Percentiles rank a stretch among this genome's conserved stretches.
Conservation (phyloP, 345 rosid species). For the Rubroshorea leprosula region DNA sequence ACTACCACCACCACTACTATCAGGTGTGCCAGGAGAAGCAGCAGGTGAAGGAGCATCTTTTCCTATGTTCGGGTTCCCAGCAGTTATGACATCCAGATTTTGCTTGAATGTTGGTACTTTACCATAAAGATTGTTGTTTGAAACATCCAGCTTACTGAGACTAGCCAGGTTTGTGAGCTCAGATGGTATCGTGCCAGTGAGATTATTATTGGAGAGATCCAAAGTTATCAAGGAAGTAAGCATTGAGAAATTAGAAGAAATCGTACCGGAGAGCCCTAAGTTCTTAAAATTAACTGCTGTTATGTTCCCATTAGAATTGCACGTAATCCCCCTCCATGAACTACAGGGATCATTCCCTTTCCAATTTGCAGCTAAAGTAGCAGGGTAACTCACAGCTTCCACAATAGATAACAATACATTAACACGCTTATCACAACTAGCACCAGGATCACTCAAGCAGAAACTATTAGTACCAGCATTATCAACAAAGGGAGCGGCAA, state of each 20-base stretch:
- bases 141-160: conserved; percentile 49
- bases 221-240: conserved; percentile 42
- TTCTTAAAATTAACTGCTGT: conserved; percentile 35
- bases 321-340: conserved; percentile 56
- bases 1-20: conserved; percentile 11
- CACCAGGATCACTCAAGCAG: conserved; percentile 30
- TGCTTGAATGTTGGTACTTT: conserved; percentile 38
- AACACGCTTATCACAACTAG: conserved; percentile 31
- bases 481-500: conserved; percentile 22
- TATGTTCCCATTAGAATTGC: conserved; percentile 41
- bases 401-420: conserved; percentile 27
- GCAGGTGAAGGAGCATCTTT: conserved; percentile 22
- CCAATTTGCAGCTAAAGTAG: conserved; percentile 31
- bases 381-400: conserved; percentile 29
- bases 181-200: conserved; percentile 53
- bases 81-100: conserved; percentile 28
- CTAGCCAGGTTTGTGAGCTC: conserved; percentile 48
- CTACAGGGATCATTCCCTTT: conserved; percentile 55
- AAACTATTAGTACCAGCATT: conserved; percentile 24
- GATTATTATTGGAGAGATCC: conserved; percentile 42
- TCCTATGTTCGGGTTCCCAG: conserved; percentile 49
- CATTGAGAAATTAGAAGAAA: conserved; percentile 46
- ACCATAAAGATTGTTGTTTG: too few relatives aligned
- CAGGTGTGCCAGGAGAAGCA: conserved; percentile 9
- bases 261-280: conserved; percentile 52